phyloP scores from a whole-genome alignment of 352 stramenopile genomes.

The Phytophthora melonis region DNA sequence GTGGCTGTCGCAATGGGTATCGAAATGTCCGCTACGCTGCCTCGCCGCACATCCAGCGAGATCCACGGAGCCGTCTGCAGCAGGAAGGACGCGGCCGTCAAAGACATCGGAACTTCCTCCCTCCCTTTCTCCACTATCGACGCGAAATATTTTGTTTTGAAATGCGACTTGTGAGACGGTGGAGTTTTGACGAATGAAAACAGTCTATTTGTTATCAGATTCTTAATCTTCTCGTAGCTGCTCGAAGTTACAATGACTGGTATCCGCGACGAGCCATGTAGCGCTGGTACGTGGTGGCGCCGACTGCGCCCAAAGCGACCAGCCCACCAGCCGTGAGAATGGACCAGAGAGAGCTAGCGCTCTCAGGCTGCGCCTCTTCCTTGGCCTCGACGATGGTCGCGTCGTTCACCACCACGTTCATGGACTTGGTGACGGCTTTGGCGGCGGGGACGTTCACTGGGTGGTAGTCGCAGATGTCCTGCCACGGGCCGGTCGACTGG shows the following conservation, averaged over 20 bases:
- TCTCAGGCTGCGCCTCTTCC: conserved; percentile 9
- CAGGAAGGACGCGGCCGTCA: conserved; percentile 54
- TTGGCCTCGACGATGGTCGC: conserved; percentile 36
- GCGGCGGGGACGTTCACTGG: conserved; percentile 47
- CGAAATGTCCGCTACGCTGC: conserved; percentile 57
- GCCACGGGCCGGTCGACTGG: conserved; percentile 66
- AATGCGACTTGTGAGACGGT: conserved; percentile 24
- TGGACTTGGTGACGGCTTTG: conserved; percentile 35
- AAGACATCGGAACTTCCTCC: conserved; percentile 9
- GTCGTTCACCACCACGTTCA: conserved; percentile 38
- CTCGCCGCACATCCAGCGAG: conserved; percentile 57
- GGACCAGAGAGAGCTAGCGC: conserved; percentile 39
- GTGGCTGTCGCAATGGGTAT: conserved; percentile 37
- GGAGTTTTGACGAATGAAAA: conserved; percentile 49
- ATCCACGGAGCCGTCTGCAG: conserved; percentile 65
- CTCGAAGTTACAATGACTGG: conserved; percentile 44
- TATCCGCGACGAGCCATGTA: conserved; percentile 55
- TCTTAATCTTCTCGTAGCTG: not conserved
- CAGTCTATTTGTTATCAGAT: conserved; percentile 24
- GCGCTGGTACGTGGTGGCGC: conserved; percentile 55
- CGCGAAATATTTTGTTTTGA: conserved; percentile 31
- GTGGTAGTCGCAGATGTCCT: conserved; percentile 80
- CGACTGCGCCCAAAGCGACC: conserved; percentile 48
- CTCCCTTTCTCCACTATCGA: conserved; percentile 17
- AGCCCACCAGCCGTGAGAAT: conserved; percentile 45